Conservation (phyloP, 768 basidiomycete genomes). For the Boletus coccyginus region DNA sequence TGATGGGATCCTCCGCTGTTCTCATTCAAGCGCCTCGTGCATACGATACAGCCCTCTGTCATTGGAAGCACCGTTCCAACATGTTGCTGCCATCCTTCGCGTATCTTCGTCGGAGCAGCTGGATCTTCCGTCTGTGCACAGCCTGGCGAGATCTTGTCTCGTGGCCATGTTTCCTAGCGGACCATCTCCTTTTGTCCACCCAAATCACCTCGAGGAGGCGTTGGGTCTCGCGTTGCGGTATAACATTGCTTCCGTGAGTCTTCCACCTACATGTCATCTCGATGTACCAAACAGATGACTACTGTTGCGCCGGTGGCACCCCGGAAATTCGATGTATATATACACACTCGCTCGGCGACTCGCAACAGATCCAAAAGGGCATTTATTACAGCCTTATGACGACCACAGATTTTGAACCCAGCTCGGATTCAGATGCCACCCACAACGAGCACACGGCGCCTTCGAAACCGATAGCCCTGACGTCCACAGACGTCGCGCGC, state of each 20-base stretch:
- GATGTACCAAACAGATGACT: background rate
- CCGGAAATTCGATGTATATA: background rate
- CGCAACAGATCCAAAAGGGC: slow-evolving; percentile 53
- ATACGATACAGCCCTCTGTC: slow-evolving; percentile 43
- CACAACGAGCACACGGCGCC: background rate
- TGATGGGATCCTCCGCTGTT: background rate
- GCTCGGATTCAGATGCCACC: slow-evolving; percentile 18
- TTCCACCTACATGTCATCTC: background rate
- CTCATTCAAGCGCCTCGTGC: background rate
- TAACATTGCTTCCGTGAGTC: slow-evolving; percentile 47
- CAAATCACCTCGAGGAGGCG: slow-evolving; percentile 50
- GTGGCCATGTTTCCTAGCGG: slow-evolving; percentile 48
- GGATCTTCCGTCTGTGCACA: slow-evolving; percentile 54
- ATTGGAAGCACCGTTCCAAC: slow-evolving; percentile 40
- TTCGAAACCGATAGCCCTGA: slow-evolving; percentile 18
- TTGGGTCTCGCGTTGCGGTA: slow-evolving; percentile 49
- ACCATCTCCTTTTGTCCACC: slow-evolving; percentile 41
- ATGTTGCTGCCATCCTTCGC: slow-evolving; percentile 54
- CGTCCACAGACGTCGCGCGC: slow-evolving; percentile 34
- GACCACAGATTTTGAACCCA: slow-evolving; percentile 51
- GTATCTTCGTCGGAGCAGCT: slow-evolving; percentile 54
- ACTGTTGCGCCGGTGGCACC: background rate
- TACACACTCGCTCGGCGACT: background rate
- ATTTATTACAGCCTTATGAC: slow-evolving; percentile 65
- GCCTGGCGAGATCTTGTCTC: slow-evolving; percentile 42